Evolutionary conservation across 2,329 filamentous ascomycete genomes (phyloP), one percentile per base, ranked within the genome.

Genomic region (Rhinocladiella mackenziei): DNA sequence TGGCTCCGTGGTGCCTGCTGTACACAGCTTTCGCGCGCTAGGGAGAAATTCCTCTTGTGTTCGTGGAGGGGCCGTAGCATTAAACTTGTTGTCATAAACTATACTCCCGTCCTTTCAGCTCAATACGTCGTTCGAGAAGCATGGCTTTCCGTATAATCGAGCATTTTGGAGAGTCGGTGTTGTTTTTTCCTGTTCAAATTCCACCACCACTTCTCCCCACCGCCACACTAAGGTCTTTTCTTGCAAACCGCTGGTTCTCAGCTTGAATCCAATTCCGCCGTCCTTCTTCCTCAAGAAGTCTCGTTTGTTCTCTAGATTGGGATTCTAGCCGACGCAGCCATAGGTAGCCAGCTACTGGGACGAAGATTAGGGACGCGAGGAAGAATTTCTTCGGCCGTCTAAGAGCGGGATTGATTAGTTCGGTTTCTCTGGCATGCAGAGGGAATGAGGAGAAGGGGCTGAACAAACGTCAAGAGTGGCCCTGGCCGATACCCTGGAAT

Each of bases 141-240:
- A 11, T 11, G 23, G 23, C 11, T 10, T 30, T 13, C 11, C n/a
- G n/a, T n/a, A n/a, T n/a, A n/a, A n/a, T n/a, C n/a, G n/a, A n/a
- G n/a, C n/a, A n/a, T n/a, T 10, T 41, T 6, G 10, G n/a, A 7
- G 18, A 22, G 14, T 8, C 11, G 23, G n/a, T 26, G 8, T 26
- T 26, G 23, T 8, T n/a, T 26, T n/a, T 26, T 8, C 23, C 23
- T 26, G 8, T 26, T 51, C 37, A 53, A n/a, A 53, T 37, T 8
- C 50, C 50, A n/a, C 50, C 50, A 13, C 50, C 50, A 28, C 50
- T 53, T 23, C 50, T 47, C n/a, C 46, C 46, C 15, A 53, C 50
- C 4, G 45, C 39, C 17, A 53, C 50, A 30, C 46, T 50, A 11
- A 53, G 33, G 18, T 53, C 50, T 19, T 30, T 32, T 3, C 26